Conservation (phyloP, 225 moss, liverwort and hornwort species). For the Pseudisothecium myosuroides region DNA sequence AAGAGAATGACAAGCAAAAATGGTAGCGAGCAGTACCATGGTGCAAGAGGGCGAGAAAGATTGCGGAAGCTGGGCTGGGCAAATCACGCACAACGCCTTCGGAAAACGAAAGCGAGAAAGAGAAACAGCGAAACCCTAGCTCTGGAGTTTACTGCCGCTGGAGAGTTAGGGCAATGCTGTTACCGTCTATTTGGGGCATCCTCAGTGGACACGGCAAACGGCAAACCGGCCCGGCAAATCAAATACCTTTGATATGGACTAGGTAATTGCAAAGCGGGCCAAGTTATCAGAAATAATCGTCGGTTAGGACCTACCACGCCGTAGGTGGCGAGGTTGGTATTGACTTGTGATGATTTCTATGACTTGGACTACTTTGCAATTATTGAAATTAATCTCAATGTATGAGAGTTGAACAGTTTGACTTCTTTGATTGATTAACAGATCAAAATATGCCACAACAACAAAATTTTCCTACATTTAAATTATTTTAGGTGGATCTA, state of each 20-base stretch:
- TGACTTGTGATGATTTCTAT: too few species aligned
- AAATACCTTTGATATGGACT: background rate
- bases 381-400: too few species aligned
- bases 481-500: too few species aligned
- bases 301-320: too few species aligned
- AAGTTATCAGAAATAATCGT: too few species aligned
- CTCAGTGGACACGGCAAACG: background rate
- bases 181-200: background rate
- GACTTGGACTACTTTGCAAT: too few species aligned
- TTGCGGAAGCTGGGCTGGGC: background rate
- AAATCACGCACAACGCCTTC: background rate
- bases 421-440: too few species aligned
- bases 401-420: too few species aligned
- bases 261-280: too few species aligned
- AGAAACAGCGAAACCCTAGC: background rate
- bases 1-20: background rate
- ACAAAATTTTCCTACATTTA: too few species aligned
- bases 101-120: background rate
- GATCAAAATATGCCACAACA: too few species aligned
- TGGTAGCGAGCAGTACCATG: background rate
- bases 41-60: background rate
- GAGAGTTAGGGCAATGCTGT: background rate
- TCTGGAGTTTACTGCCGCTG: background rate
- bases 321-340: too few species aligned
- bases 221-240: background rate